phyloP scores from a whole-genome alignment of 73 alveolate genomes.

The Paramecium pentaurelia region DNA sequence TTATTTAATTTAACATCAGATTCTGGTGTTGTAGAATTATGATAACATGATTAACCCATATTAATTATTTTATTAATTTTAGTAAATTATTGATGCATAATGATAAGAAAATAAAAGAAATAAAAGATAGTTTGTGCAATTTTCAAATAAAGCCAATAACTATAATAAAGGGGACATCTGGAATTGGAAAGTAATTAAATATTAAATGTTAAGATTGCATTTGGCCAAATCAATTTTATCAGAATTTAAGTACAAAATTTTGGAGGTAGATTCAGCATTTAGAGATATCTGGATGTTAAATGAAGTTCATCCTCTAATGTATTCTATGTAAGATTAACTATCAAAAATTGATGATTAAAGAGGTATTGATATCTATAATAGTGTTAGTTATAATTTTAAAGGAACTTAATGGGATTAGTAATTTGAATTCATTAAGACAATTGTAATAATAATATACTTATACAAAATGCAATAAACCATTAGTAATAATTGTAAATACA shows the following conservation, averaged over 20 bases:
- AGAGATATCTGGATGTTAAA: not conserved
- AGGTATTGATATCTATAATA: not conserved
- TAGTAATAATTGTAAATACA: constrained; percentile 3
- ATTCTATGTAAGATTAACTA: not conserved
- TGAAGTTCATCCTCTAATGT: not conserved
- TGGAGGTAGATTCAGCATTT: constrained; percentile 17
- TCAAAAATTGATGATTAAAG: not conserved
- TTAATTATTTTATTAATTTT: not conserved
- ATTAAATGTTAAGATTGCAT: not conserved
- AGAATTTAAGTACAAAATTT: not conserved
- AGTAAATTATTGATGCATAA: not conserved
- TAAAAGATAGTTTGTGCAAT: not conserved
- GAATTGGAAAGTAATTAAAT: not conserved
- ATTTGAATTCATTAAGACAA: not conserved
- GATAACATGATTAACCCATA: not conserved
- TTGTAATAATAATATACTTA: not conserved
- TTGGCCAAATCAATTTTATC: not conserved
- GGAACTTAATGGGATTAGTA: not conserved
- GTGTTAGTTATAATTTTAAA: not conserved
- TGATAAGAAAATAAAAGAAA: not conserved
- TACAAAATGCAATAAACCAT: not conserved
- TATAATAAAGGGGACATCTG: not conserved
- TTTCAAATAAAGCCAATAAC: not conserved
- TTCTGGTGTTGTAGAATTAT: not conserved
- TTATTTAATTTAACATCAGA: not conserved